phyloP scores from a whole-genome alignment of 2,329 filamentous ascomycete genomes.

The Aulographum hederae region DNA sequence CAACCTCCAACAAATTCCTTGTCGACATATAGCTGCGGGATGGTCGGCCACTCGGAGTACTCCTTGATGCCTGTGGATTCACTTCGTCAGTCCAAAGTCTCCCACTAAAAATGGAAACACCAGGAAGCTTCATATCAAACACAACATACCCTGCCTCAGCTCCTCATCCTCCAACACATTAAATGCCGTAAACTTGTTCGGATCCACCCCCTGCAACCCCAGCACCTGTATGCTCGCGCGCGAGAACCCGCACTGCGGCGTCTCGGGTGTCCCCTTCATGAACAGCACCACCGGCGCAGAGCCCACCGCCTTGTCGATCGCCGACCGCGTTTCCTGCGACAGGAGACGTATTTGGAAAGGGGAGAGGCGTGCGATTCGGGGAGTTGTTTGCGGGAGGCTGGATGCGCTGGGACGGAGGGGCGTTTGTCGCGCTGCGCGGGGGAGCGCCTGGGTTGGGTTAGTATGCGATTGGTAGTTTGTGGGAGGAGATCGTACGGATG shows the following conservation, averaged over 20 bases:
- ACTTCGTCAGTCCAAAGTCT: not conserved
- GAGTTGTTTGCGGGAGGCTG: not conserved
- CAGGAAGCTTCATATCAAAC: not conserved
- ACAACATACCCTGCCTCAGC: conserved; percentile 53
- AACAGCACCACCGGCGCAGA: conserved; percentile 90
- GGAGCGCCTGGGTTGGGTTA: too few relatives aligned
- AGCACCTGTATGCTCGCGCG: conserved; percentile 88
- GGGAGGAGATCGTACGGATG: not conserved
- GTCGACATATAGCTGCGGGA: conserved; percentile 87
- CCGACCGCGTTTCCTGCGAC: not conserved
- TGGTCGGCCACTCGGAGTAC: conserved; percentile 97
- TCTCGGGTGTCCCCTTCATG: conserved; percentile 98
- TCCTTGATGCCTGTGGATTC: conserved; percentile 69
- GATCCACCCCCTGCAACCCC: conserved; percentile 85
- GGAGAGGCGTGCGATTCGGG: not conserved
- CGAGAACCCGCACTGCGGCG: conserved; percentile 92
- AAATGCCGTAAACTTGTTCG: conserved; percentile 90
- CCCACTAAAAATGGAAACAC: not conserved
- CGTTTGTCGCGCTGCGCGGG: not conserved
- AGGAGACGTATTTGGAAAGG: not conserved
- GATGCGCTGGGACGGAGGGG: too few relatives aligned
- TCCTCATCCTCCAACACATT: conserved; percentile 90
- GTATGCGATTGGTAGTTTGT: too few relatives aligned
- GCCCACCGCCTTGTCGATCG: conserved; percentile 71
- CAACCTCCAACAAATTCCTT: conserved; percentile 97